phyloP scores from a whole-genome alignment of 2,329 filamentous ascomycete species.

The Davidsoniella neocaledoniae region DNA sequence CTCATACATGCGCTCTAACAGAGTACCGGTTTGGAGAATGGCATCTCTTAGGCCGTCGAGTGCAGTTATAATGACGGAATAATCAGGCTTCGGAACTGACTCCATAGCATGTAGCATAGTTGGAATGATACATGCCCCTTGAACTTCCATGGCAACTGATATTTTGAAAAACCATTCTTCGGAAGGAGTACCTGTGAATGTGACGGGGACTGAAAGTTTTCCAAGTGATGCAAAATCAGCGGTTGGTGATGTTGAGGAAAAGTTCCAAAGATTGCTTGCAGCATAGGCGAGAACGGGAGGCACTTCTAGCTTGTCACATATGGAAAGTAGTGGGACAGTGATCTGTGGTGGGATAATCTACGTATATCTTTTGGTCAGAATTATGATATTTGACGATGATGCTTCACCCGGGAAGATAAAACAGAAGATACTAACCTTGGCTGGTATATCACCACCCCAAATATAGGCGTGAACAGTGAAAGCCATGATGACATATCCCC shows the following conservation, averaged over 20 bases:
- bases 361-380: no score
- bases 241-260: constrained; percentile 71
- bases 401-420: background rate
- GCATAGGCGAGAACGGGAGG: constrained; percentile 90
- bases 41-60: constrained; percentile 69
- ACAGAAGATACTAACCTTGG: constrained; percentile 21
- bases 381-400: no score
- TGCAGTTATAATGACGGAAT: constrained; percentile 51
- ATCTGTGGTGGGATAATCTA: constrained; percentile 63
- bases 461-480: constrained; percentile 94
- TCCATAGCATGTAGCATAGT: constrained; percentile 77
- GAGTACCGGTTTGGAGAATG: constrained; percentile 61
- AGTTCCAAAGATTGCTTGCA: constrained; percentile 88
- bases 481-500: constrained; percentile 75
- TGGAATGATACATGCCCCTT: constrained; percentile 70
- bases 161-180: constrained; percentile 99
- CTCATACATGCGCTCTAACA: constrained; percentile 85
- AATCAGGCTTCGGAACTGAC: constrained; percentile 56
- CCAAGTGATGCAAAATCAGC: constrained; percentile 68
- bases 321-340: constrained; percentile 62
- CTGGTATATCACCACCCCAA: constrained; percentile 77
- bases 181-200: constrained; percentile 85
- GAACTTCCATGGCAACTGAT: constrained; percentile 86
- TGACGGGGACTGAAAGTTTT: constrained; percentile 73
- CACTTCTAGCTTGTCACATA: constrained; percentile 65